Conservation (phyloP, 129 eudicot species). For the Helichrysum umbraculigerum region DNA sequence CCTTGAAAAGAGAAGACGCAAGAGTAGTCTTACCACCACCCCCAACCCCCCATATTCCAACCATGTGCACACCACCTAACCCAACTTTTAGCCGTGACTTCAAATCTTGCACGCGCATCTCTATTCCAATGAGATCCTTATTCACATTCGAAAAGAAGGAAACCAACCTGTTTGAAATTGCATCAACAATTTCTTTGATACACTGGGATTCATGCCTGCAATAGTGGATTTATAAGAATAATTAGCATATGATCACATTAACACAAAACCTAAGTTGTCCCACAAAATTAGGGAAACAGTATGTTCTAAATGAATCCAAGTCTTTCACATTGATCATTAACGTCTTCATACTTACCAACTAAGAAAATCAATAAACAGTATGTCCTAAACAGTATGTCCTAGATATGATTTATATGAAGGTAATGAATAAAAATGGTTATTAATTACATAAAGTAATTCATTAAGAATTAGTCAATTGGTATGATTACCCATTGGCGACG, state of each 20-base stretch:
- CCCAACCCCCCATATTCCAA: conserved; percentile 7
- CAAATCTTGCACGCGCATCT: neutral
- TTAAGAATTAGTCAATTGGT: too few species aligned
- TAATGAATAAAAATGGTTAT: neutral
- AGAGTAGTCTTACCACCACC: conserved; percentile 20
- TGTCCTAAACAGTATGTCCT: too few species aligned
- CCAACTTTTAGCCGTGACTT: neutral
- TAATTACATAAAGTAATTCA: neutral
- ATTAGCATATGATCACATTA: neutral
- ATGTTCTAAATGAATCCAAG: too few species aligned
- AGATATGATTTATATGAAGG: too few species aligned
- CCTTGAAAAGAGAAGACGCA: neutral
- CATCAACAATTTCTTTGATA: neutral
- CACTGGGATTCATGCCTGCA: neutral
- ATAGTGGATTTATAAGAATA: neutral
- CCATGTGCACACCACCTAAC: conserved; percentile 9
- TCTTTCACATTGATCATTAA: too few species aligned
- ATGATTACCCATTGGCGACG: neutral
- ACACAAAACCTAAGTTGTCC: neutral
- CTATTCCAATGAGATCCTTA: neutral
- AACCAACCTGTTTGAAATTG: neutral
- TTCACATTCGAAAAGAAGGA: neutral
- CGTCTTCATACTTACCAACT: too few species aligned
- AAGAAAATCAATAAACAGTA: too few species aligned
- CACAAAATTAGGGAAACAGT: neutral